These are phyloP conservation scores for Amanita fuliginea DNA, from an alignment of 768 basidiomycete genomes.

Conservation along the genomic window DNA sequence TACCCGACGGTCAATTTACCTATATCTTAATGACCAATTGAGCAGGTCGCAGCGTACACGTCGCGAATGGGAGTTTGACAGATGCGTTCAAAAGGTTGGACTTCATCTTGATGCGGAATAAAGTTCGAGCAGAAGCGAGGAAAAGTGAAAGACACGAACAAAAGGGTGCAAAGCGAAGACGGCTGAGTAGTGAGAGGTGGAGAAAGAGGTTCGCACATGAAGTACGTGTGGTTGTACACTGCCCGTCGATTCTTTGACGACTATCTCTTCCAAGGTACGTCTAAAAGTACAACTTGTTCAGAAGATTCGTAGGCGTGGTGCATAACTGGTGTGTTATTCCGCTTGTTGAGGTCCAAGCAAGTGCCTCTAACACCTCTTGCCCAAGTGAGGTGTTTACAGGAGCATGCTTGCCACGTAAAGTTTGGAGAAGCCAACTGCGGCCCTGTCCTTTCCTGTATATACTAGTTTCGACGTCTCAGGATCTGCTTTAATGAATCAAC, in stretches of 20 bases:
- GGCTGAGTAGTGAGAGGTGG: slow-evolving; percentile 70
- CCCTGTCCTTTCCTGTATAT: background rate
- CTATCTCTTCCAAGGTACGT: slow-evolving; percentile 44
- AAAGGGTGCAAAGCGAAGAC: slow-evolving; percentile 67
- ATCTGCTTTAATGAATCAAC: background rate
- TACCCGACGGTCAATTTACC: slow-evolving; percentile 5
- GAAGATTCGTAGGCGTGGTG: slow-evolving; percentile 68
- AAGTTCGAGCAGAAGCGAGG: slow-evolving; percentile 38
- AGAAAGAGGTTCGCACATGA: slow-evolving; percentile 70
- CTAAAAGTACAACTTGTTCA: slow-evolving; percentile 73
- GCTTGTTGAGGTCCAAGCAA: background rate
- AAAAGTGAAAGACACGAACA: slow-evolving; percentile 63
- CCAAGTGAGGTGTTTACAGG: too few relatives aligned
- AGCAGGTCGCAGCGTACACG: slow-evolving; percentile 51
- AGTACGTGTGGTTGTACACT: slow-evolving; percentile 27
- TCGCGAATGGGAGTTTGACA: slow-evolving; percentile 31
- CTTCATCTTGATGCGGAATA: slow-evolving; percentile 41
- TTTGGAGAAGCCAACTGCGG: background rate
- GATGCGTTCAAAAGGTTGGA: slow-evolving; percentile 40
- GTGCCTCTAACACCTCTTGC: background rate
- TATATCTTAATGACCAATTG: background rate
- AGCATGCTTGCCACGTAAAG: background rate
- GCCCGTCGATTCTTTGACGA: slow-evolving; percentile 6
- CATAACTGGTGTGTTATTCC: slow-evolving; percentile 23
- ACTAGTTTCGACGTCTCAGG: background rate